These are phyloP conservation scores for Kokia cookei DNA, from an alignment of 441 rosid species.

Conservation along the genomic window DNA sequence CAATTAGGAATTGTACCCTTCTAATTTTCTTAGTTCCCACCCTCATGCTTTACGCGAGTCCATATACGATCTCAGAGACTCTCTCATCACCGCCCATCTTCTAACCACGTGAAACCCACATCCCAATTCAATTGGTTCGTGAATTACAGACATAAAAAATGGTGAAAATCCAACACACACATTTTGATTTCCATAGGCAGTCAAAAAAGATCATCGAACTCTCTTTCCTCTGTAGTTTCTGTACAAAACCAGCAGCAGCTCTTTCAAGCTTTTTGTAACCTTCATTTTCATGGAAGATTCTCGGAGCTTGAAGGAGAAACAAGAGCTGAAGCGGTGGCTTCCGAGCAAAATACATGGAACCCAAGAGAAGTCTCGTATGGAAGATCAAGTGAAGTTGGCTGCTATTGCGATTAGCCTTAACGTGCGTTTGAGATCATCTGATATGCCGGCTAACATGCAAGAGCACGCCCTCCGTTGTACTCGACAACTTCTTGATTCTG, in stretches of 20 bases:
- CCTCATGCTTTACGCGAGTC: conserved; percentile 5
- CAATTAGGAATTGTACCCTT: no score
- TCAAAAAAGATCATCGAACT: background rate
- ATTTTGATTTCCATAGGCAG: background rate
- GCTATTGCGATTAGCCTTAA: conserved; percentile 35
- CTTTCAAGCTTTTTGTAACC: background rate
- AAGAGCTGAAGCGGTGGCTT: background rate
- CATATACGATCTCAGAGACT: background rate
- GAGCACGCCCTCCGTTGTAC: conserved; percentile 39
- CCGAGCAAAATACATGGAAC: background rate
- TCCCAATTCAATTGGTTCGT: background rate
- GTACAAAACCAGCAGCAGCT: no score
- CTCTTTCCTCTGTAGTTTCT: background rate
- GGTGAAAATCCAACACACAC: background rate
- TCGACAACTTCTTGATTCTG: conserved; percentile 28
- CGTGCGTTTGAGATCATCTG: conserved; percentile 45
- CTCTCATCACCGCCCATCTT: background rate
- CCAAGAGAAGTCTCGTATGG: background rate
- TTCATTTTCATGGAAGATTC: background rate
- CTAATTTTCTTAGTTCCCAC: background rate
- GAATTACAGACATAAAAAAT: background rate
- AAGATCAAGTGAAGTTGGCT: conserved; percentile 30
- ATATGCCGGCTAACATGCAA: conserved; percentile 38
- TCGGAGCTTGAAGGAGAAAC: background rate
- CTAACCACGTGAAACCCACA: background rate